Evolutionary conservation across 306 rosid species (phyloP), one percentile per base, ranked within the genome.

Genomic region (Lagenaria siceraria): DNA sequence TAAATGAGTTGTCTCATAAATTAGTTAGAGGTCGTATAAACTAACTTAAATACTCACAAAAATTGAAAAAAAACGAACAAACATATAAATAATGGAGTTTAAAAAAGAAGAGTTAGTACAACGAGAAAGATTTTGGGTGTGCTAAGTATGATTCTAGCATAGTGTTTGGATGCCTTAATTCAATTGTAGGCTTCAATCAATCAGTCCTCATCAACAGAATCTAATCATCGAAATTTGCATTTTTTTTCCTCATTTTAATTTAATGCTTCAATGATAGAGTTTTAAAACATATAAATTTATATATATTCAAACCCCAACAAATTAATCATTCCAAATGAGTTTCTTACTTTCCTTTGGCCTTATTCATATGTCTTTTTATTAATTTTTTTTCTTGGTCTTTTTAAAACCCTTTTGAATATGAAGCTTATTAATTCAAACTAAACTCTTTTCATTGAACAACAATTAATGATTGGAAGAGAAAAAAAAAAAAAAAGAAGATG

Each of bases 151-250:
- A 29, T 29, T 29, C 31, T 29, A 29, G 2, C 31, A 1, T 29
- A 29, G 31, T 1, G 3, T 29, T 29, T 29, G 3, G 31, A 29
- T 29, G 31, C 31, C 31, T 29, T 29, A 1, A 29, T 29, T 29
- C 31, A 29, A 29, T 29, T 29, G 10, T 81, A 31, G 78, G 46
- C 59, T 19, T 73, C 51, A 7, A 53, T 84, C 74, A 80, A 76
- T 68, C 83, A 75, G 81, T 74, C 87, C 78, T 77, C 56, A 74
- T 79, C 79, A 88, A 21, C 77, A 62, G 79, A 80, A 87, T 91
- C 89, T 79, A 84, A 85, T 85, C 78, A 86, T 89, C 76, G 70
- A 84, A 80, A 87, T 53, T 24, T 61, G 66, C 14, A 71, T 8
- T 13, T 53, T 82, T 19, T 4, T 51, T 31, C 31, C 8, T 72